Conservation (phyloP, 2,329 filamentous ascomycete genomes). For the Fusarium equiseti region DNA sequence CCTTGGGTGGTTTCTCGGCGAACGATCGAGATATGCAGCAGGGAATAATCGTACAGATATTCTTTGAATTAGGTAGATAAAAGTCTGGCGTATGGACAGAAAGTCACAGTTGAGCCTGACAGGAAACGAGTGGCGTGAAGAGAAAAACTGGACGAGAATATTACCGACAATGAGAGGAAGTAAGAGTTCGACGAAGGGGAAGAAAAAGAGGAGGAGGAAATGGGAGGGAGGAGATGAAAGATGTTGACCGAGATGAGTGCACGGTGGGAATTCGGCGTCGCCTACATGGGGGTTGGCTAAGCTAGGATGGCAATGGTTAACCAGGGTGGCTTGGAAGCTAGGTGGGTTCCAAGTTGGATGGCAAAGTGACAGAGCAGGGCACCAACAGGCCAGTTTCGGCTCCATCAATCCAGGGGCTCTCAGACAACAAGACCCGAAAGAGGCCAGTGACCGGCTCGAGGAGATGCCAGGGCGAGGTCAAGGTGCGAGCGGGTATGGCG, state of each 20-base stretch:
- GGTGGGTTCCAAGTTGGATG: conserved; percentile 33
- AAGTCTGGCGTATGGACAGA: conserved; percentile 41
- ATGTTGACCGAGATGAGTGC: conserved; percentile 47
- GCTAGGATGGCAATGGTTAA: background rate
- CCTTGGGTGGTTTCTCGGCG: conserved; percentile 41
- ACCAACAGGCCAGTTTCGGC: conserved; percentile 37
- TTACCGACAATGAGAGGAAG: conserved; percentile 47
- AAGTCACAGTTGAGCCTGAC: conserved; percentile 49
- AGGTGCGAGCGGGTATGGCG: conserved; percentile 29
- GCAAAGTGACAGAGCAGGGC: conserved; percentile 34
- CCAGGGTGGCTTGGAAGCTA: conserved; percentile 1
- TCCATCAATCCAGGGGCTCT: conserved; percentile 35
- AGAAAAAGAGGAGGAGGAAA: conserved; percentile 44
- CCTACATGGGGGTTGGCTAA: conserved; percentile 28
- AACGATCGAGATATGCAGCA: conserved; percentile 37
- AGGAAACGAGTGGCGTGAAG: conserved; percentile 56
- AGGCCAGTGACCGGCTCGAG: conserved; percentile 33
- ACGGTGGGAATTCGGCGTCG: conserved; percentile 43
- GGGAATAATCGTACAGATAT: conserved; percentile 27
- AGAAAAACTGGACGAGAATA: conserved; percentile 49
- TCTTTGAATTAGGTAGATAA: conserved; percentile 42
- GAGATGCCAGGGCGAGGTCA: conserved; percentile 27
- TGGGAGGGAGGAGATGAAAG: conserved; percentile 44
- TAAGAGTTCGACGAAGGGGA: conserved; percentile 43
- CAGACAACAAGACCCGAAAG: conserved; percentile 33